phyloP scores from a whole-genome alignment of 2,329 filamentous ascomycete species.

The Fusarium euwallaceae region DNA sequence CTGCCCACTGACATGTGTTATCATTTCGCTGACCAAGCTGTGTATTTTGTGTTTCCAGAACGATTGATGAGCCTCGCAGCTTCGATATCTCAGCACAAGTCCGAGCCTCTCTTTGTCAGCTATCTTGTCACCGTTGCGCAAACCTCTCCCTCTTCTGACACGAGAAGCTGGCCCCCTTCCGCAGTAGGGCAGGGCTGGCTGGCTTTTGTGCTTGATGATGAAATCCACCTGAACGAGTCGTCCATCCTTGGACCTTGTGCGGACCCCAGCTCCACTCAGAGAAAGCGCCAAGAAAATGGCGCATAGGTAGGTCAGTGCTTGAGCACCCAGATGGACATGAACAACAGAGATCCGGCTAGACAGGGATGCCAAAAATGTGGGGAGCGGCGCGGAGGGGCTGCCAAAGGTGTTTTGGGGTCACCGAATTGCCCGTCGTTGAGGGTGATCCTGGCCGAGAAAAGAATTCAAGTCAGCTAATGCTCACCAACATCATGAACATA shows the following conservation, averaged over 20 bases:
- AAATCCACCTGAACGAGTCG: conserved; percentile 12
- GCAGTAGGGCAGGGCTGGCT: background rate
- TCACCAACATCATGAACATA: background rate
- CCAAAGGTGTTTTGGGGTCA: background rate
- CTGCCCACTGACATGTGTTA: conserved; percentile 31
- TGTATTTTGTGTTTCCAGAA: background rate
- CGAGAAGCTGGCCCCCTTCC: background rate
- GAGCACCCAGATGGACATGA: conserved; percentile 14
- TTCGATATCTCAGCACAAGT: background rate
- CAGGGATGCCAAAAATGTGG: conserved; percentile 40
- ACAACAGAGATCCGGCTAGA: conserved; percentile 39
- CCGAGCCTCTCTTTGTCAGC: background rate
- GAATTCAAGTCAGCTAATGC: background rate
- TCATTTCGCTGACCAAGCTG: conserved; percentile 29
- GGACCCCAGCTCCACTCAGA: conserved; percentile 28
- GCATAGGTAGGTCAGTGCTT: conserved; percentile 24
- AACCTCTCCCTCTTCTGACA: background rate
- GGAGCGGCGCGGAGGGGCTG: conserved; percentile 11
- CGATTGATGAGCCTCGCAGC: background rate
- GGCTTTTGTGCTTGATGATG: conserved; percentile 19
- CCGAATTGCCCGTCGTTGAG: conserved; percentile 2
- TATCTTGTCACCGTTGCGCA: background rate
- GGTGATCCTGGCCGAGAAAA: conserved; percentile 2
- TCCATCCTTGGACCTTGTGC: conserved; percentile 28
- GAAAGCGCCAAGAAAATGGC: conserved; percentile 43